phyloP scores from a whole-genome alignment of 2,329 filamentous ascomycete genomes.

The Monosporascus sp. region DNA sequence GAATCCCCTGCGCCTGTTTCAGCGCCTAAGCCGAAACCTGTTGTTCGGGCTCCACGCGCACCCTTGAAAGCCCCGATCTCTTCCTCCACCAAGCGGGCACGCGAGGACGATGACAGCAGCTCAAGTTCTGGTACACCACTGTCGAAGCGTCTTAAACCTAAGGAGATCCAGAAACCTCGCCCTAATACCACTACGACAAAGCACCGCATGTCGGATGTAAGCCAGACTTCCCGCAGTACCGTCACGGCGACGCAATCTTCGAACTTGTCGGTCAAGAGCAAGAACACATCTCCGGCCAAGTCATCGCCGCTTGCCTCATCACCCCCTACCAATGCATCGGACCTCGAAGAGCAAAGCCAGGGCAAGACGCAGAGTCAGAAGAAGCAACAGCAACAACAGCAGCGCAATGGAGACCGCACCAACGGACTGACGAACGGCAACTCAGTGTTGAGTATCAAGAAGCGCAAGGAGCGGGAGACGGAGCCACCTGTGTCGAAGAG shows the following conservation, averaged over 20 bases:
- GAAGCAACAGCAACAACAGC: constrained; percentile 11
- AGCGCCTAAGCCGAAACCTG: constrained; percentile 30
- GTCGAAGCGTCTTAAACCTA: constrained; percentile 52
- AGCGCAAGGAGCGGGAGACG: constrained; percentile 36
- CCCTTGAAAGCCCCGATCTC: constrained; percentile 28
- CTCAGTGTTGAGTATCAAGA: constrained; percentile 31
- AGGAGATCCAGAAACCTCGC: constrained; percentile 30
- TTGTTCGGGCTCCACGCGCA: constrained; percentile 22
- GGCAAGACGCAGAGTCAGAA: background rate
- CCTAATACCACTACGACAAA: constrained; percentile 31
- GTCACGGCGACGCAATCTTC: constrained; percentile 31
- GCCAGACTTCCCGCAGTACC: constrained; percentile 40
- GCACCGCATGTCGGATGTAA: constrained; percentile 44
- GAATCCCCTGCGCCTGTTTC: constrained; percentile 10
- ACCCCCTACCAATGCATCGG: constrained; percentile 61
- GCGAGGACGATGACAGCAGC: constrained; percentile 51
- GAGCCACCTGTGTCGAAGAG: constrained; percentile 32
- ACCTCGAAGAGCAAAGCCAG: constrained; percentile 42
- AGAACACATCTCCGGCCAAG: constrained; percentile 55
- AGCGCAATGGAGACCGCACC: constrained; percentile 18
- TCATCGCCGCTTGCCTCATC: constrained; percentile 63
- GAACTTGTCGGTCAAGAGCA: constrained; percentile 40
- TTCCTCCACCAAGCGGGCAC: constrained; percentile 44
- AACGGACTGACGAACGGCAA: constrained; percentile 17
- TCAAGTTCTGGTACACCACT: constrained; percentile 56